phyloP scores from a whole-genome alignment of 352 stramenopile genomes.

The Plasmopara halstedii region DNA sequence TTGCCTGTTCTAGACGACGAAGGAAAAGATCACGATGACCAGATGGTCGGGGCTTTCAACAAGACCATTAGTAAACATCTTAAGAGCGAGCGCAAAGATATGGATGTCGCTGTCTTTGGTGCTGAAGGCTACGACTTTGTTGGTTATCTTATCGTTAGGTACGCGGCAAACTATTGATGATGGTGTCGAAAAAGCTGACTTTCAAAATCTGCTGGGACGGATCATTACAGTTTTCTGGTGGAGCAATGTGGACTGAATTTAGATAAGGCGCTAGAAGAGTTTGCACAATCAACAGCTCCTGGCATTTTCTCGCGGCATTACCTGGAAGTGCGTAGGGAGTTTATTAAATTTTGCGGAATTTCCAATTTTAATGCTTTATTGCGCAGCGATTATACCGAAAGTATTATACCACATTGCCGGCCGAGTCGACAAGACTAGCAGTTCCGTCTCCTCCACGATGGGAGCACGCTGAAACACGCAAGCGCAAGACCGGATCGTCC shows the following conservation, averaged over 20 bases:
- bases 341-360: neutral
- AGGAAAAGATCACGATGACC: constrained; percentile 38
- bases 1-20: constrained; percentile 16
- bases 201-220: neutral
- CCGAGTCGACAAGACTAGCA: constrained; percentile 34
- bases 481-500: constrained; percentile 24
- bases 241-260: constrained; percentile 56
- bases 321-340: constrained; percentile 37
- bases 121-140: constrained; percentile 59
- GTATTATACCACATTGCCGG: constrained; percentile 66
- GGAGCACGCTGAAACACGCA: constrained; percentile 39
- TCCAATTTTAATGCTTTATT: constrained; percentile 7
- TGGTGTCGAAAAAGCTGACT: constrained; percentile 1
- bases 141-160: constrained; percentile 72
- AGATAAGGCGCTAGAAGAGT: constrained; percentile 60
- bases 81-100: constrained; percentile 53
- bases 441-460: constrained; percentile 55
- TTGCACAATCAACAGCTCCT: constrained; percentile 36
- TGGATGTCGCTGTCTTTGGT: constrained; percentile 71
- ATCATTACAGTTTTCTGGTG: constrained; percentile 50
- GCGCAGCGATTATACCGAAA: constrained; percentile 63
- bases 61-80: constrained; percentile 50
- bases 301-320: constrained; percentile 65
- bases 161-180: neutral
- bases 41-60: constrained; percentile 56